Percentiles rank a stretch among this genome's conserved stretches.
Conservation (phyloP, 1,284 basidiomycete genomes). For the Ceratobasidium sp. region DNA sequence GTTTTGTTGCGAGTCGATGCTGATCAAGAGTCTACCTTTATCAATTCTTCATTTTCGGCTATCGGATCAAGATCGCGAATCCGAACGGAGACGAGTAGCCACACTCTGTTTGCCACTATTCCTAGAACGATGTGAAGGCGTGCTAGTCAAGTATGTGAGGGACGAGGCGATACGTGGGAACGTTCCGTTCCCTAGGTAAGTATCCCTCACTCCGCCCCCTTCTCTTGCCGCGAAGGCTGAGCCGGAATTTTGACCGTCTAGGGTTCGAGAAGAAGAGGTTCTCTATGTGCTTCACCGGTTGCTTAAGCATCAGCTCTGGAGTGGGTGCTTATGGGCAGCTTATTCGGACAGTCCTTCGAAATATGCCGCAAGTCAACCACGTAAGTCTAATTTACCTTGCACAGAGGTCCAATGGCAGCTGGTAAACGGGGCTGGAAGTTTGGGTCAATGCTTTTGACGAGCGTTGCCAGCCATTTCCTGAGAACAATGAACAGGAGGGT, state of each 20-base stretch:
- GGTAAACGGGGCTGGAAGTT: no score
- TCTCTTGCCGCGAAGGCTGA: constrained; percentile 18
- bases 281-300: constrained; percentile 81
- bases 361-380: constrained; percentile 60
- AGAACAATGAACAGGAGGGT: background rate
- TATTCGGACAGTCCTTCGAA: constrained; percentile 66
- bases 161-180: constrained; percentile 81
- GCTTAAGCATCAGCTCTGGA: constrained; percentile 69
- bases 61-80: constrained; percentile 59
- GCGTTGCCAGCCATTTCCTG: background rate
- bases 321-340: constrained; percentile 75
- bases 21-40: constrained; percentile 20
- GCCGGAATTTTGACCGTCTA: constrained; percentile 48
- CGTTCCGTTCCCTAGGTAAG: constrained; percentile 80
- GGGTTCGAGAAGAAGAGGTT: constrained; percentile 87
- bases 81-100: constrained; percentile 67
- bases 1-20: background rate
- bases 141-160: constrained; percentile 74
- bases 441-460: no score
- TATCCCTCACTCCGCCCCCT: constrained; percentile 35
- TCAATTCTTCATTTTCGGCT: no score
- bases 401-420: no score
- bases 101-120: constrained; percentile 71
- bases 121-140: constrained; percentile 70
- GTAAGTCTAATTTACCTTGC: constrained; percentile 51